phyloP scores from a whole-genome alignment of 176 grass and related monocot genomes.

The Avena sativa region DNA sequence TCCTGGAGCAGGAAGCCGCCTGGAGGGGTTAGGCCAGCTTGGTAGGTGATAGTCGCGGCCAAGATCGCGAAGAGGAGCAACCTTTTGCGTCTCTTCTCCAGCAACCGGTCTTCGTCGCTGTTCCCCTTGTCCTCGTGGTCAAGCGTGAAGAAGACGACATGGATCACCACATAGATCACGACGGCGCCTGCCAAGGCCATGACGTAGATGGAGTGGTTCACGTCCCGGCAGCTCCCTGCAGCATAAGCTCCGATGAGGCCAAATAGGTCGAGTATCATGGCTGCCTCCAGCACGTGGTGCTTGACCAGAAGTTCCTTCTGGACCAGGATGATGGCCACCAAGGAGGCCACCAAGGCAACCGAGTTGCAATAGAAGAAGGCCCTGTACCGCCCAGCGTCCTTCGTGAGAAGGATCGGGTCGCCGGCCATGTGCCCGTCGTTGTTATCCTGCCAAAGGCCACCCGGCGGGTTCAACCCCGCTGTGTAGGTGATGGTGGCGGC shows the following conservation, averaged over 20 bases:
- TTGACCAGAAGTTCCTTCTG: not conserved
- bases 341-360: conserved; percentile 48
- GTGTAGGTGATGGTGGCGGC: conserved; percentile 55
- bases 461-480: conserved; percentile 44
- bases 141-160: not conserved
- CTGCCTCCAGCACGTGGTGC: not conserved
- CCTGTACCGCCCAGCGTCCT: not conserved
- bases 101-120: not conserved
- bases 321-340: conserved; percentile 47
- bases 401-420: conserved; percentile 25
- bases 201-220: conserved; percentile 15
- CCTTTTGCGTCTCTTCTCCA: conserved; percentile 36
- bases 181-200: not conserved
- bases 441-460: conserved; percentile 38
- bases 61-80: conserved; percentile 49
- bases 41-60: conserved; percentile 43
- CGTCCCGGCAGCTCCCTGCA: conserved; percentile 6
- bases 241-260: conserved; percentile 48
- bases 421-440: conserved; percentile 18
- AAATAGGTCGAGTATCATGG: conserved; percentile 44
- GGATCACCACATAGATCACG: conserved; percentile 5
- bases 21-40: conserved; percentile 50
- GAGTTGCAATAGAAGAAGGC: conserved; percentile 58
- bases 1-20: conserved; percentile 35
- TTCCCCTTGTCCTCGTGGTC: not conserved